Evolutionary conservation across 2,329 filamentous ascomycete species (phyloP).

Genomic region (Fusarium napiforme): DNA sequence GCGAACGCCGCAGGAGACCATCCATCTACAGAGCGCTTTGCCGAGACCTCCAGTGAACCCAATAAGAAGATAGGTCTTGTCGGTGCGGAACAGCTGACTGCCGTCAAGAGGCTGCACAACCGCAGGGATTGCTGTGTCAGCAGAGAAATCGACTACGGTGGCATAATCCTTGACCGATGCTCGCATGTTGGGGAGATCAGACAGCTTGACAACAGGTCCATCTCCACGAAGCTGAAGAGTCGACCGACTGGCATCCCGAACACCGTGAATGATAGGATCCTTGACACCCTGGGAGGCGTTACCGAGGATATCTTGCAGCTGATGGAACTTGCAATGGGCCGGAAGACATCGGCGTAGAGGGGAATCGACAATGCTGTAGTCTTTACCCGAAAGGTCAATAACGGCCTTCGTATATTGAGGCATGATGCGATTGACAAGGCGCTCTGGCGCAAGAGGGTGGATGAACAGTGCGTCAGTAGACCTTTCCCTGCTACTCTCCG

Average conservation of each 20-base stretch:
- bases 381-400: neutral
- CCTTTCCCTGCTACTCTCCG: neutral
- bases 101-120: neutral
- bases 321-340: neutral
- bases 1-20: neutral
- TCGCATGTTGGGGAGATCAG: neutral
- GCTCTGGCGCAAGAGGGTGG: neutral
- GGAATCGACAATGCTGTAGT: neutral
- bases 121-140: neutral
- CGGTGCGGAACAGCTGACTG: neutral
- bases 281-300: neutral
- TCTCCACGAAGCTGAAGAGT: neutral
- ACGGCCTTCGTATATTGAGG: neutral
- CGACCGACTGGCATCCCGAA: neutral
- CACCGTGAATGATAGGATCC: neutral
- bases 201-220: neutral
- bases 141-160: neutral
- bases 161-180: neutral
- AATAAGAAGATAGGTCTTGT: neutral
- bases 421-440: neutral
- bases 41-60: conserved; percentile 4
- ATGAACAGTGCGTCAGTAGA: neutral
- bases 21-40: conserved; percentile 1
- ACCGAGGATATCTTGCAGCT: neutral
- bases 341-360: neutral